Conservation (phyloP, 2,329 filamentous ascomycete species). For the Graphilbum fragrans region DNA sequence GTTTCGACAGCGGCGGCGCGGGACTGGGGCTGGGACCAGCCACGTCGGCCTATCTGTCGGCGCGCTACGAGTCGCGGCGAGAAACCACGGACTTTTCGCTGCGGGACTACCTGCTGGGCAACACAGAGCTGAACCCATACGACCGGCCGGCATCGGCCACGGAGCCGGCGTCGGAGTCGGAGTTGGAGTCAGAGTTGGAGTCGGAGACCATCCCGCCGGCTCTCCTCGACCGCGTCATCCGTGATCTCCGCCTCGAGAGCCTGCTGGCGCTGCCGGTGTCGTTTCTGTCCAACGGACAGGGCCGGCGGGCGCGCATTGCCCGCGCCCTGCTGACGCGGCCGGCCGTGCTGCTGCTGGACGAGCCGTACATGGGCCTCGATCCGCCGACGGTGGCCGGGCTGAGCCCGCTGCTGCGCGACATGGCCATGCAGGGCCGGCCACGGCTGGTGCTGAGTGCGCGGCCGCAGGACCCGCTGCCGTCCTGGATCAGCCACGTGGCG, state of each 20-base stretch:
- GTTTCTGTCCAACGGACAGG: constrained; percentile 90
- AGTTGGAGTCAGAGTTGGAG: constrained; percentile 22
- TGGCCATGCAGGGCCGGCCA: constrained; percentile 56
- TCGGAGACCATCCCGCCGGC: constrained; percentile 30
- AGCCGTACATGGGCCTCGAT: constrained; percentile 93
- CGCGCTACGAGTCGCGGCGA: constrained; percentile 76
- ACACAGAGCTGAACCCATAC: constrained; percentile 70
- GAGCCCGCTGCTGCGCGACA: constrained; percentile 54
- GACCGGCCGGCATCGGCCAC: constrained; percentile 31
- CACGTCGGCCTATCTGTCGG: constrained; percentile 70
- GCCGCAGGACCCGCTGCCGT: constrained; percentile 76
- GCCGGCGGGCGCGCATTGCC: constrained; percentile 74
- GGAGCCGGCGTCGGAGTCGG: constrained; percentile 14
- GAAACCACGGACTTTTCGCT: constrained; percentile 85
- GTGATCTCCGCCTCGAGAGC: constrained; percentile 54
- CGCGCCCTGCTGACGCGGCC: constrained; percentile 69
- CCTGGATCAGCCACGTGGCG: constrained; percentile 81
- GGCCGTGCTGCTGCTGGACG: constrained; percentile 75
- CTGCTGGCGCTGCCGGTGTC: constrained; percentile 73
- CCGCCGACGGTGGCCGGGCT: constrained; percentile 65
- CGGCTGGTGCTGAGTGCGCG: constrained; percentile 66
- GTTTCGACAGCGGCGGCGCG: constrained; percentile 53
- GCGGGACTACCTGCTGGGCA: constrained; percentile 66
- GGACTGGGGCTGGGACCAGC: constrained; percentile 29
- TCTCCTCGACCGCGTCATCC: constrained; percentile 47